phyloP scores from a whole-genome alignment of 2,329 filamentous ascomycete species.

The Apiospora kogelbergensis region DNA sequence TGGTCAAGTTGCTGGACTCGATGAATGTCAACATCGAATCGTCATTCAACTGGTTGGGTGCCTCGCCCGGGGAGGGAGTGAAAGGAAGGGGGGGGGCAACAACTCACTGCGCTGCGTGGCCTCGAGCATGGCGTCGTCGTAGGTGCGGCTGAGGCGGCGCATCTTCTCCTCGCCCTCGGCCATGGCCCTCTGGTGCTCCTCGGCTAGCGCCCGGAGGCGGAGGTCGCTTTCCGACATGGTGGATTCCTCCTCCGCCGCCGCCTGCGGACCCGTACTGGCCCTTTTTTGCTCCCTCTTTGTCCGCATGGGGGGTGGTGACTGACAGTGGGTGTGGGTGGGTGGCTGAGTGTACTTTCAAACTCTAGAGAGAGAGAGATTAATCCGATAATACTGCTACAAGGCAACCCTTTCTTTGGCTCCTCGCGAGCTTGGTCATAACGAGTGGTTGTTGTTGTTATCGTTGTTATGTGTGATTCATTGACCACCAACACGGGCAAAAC shows the following conservation, averaged over 20 bases:
- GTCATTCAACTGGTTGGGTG: background rate
- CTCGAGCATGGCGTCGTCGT: background rate
- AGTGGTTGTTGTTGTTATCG: background rate
- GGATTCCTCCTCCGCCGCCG: background rate
- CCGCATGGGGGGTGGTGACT: background rate
- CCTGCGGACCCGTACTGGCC: background rate
- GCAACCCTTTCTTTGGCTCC: background rate
- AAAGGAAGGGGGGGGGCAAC: background rate
- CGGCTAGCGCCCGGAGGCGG: background rate
- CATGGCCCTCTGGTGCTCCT: background rate
- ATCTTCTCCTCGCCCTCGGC: conserved; percentile 2
- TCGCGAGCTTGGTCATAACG: background rate
- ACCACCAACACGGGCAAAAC: background rate
- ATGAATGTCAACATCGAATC: background rate
- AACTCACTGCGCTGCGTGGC: background rate
- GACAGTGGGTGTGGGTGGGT: too few species aligned
- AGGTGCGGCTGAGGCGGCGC: background rate
- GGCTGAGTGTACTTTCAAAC: too few species aligned
- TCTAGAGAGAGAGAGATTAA: too few species aligned
- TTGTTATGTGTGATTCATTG: background rate
- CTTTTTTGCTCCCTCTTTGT: background rate
- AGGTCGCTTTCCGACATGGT: background rate
- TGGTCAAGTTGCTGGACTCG: conserved; percentile 5
- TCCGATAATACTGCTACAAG: too few species aligned
- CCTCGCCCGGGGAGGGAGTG: background rate